These are phyloP conservation scores for Boletellus sp. DNA, from an alignment of 1,284 basidiomycete species.

Conservation along the genomic window DNA sequence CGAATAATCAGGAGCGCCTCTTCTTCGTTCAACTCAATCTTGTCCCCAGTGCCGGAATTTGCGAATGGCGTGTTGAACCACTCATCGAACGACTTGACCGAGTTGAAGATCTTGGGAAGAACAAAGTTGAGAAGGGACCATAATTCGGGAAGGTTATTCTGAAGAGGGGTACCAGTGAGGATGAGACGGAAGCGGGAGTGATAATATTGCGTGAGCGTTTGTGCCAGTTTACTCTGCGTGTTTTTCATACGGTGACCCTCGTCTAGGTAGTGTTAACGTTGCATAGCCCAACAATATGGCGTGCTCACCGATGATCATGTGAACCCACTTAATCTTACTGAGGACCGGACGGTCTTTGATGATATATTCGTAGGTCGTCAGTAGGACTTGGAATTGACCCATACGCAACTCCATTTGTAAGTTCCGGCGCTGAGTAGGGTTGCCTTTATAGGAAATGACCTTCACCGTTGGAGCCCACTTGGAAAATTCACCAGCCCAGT, in stretches of 20 bases:
- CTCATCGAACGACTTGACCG: conserved; percentile 98
- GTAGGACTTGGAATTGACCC: conserved; percentile 89
- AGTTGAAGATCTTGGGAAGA: conserved; percentile 98
- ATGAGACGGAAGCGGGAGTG: conserved; percentile 93
- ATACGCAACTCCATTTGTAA: conserved; percentile 73
- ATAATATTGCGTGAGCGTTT: conserved; percentile 93
- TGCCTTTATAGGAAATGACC: conserved; percentile 91
- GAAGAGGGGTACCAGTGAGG: conserved; percentile 95
- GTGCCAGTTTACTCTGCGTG: conserved; percentile 90
- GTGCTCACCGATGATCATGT: conserved; percentile 89
- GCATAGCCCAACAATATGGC: not conserved
- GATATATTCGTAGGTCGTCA: conserved; percentile 99
- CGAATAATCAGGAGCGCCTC: conserved; percentile 97
- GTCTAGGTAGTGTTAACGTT: conserved; percentile 44
- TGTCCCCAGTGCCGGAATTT: conserved; percentile 93
- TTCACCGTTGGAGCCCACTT: conserved; percentile 94
- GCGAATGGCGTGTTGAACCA: conserved; percentile 99
- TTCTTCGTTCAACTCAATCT: conserved; percentile 99
- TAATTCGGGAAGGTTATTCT: conserved; percentile 97
- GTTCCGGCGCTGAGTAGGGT: conserved; percentile 74
- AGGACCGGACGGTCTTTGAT: conserved; percentile 94
- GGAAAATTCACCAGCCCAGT: conserved; percentile 96
- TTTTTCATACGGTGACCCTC: conserved; percentile 99
- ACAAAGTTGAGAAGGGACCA: conserved; percentile 99
- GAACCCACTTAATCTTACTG: conserved; percentile 93